phyloP scores from a whole-genome alignment of 495 filamentous ascomycete genomes.

The Extremus antarcticus region DNA sequence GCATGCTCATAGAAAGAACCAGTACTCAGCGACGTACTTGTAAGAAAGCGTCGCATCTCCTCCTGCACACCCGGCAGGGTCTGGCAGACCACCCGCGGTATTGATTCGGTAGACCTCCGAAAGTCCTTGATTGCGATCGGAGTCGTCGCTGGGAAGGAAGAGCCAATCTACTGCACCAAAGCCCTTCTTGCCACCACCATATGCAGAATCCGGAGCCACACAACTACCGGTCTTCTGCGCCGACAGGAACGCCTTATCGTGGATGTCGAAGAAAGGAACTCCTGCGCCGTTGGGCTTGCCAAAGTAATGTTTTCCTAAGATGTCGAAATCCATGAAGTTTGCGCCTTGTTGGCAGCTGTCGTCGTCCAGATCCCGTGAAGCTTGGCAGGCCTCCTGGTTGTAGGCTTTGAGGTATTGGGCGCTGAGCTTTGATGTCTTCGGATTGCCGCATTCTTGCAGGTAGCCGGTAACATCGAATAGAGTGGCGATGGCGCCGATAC shows the following conservation, averaged over 20 bases:
- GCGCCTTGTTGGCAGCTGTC: neutral
- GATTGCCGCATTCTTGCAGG: neutral
- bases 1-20: slow-evolving; percentile 16
- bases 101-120: slow-evolving; percentile 17
- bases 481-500: slow-evolving; percentile 17
- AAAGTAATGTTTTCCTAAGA: slow-evolving; percentile 21
- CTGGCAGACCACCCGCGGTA: slow-evolving; percentile 15
- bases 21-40: slow-evolving; percentile 21
- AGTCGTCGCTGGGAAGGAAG: slow-evolving; percentile 1
- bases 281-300: neutral
- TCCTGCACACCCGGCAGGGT: slow-evolving; percentile 3
- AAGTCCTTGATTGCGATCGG: slow-evolving; percentile 1
- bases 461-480: slow-evolving; percentile 16
- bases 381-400: neutral
- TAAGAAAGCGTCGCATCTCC: neutral
- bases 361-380: slow-evolving; percentile 2
- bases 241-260: neutral
- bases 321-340: slow-evolving; percentile 1
- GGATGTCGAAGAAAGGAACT: slow-evolving; percentile 13
- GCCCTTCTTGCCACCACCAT: neutral
- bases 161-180: slow-evolving; percentile 19
- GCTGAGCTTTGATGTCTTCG: neutral
- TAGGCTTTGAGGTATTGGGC: neutral
- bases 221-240: slow-evolving; percentile 3
- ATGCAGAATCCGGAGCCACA: slow-evolving; percentile 5